These are phyloP conservation scores for Clarireedia homoeocarpa DNA, from an alignment of 2,329 filamentous ascomycete genomes.

Conservation along the genomic window DNA sequence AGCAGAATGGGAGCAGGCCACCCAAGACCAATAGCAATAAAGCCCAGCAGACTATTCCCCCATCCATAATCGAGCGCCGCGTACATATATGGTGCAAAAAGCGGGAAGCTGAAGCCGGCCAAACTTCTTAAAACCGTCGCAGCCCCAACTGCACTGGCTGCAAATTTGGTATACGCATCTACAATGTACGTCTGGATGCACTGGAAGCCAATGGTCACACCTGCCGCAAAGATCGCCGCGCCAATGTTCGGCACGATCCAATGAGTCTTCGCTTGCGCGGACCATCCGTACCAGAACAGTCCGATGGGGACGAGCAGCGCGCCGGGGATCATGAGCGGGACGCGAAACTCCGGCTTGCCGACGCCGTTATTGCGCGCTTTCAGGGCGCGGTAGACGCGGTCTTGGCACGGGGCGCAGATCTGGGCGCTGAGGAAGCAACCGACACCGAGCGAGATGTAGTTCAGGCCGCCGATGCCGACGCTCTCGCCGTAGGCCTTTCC, in stretches of 20 bases:
- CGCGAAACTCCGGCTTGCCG: conserved; percentile 50
- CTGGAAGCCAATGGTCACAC: conserved; percentile 31
- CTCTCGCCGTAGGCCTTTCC: conserved; percentile 44
- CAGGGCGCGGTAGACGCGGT: conserved; percentile 23
- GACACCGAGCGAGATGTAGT: conserved; percentile 44
- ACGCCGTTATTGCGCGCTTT: conserved; percentile 25
- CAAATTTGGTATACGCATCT: conserved; percentile 37
- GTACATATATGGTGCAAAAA: conserved; percentile 28
- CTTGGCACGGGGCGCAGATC: conserved; percentile 28
- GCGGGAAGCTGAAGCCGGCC: conserved; percentile 25
- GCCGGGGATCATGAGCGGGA: conserved; percentile 49
- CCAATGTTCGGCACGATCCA: conserved; percentile 54
- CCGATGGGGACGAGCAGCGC: conserved; percentile 48
- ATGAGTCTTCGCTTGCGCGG: conserved; percentile 40
- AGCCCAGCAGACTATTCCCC: conserved; percentile 38
- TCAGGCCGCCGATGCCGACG: conserved; percentile 47
- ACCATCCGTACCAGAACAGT: conserved; percentile 52
- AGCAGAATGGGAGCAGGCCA: conserved; percentile 40
- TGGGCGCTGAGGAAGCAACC: conserved; percentile 34
- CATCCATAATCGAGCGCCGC: conserved; percentile 36
- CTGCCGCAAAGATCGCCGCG: conserved; percentile 41
- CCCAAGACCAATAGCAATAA: conserved; percentile 45
- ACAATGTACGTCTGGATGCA: conserved; percentile 43
- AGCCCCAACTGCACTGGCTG: conserved; percentile 34
- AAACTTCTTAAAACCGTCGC: conserved; percentile 23